Evolutionary conservation across 305 asterid species (phyloP), one percentile per base, ranked within the genome.

Genomic region (Withania somnifera): DNA sequence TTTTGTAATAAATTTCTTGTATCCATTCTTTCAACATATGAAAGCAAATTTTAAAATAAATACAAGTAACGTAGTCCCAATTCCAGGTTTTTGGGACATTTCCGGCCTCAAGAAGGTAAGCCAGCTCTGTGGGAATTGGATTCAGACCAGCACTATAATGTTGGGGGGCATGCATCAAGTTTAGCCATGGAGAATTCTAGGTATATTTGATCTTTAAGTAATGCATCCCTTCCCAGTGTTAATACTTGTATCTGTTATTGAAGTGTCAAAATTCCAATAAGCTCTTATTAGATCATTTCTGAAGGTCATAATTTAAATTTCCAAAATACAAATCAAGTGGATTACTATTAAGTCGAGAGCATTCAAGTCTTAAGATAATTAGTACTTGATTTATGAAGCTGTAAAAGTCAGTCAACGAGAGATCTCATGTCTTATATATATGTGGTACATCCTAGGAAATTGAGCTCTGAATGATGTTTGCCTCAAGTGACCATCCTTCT

Each of bases 71-170:
- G 47, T 76, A 47, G 63, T 76, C 50, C 50, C 10, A 4, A 28
- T 51, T 81, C 69, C 90, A 96, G 99, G 86, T 94, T 96, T 87
- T 86, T 96, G 92, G 98, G 99, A 17, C 93, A 96, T 85, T 93
- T 93, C 87, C 97, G 90, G 85, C 97, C 99, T 53, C 95, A 90
- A 77, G 97, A 84, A 30, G 94, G 92, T 84, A 92, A 90, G 84
- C 93, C 98, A 40, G 95, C 95, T 80, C 87, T 94, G 4, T 93
- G 98, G 99, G 98, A 96, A 85, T 86, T 91, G 79, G 92, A 90
- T 85, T 92, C 98, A 77, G 99, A 93, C 82, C 98, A 91, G 85
- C 94, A 91, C 85, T 91, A 90, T 86, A 84, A 85, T 82, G 89
- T 87, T 50, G 92, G 94, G 85, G 86, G 87, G 69, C 95, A 89